Percentiles rank a stretch among this genome's conserved stretches.
phyloP scores from a whole-genome alignment of 2,329 filamentous ascomycete genomes.

The Pseudogymnoascus sp. region DNA sequence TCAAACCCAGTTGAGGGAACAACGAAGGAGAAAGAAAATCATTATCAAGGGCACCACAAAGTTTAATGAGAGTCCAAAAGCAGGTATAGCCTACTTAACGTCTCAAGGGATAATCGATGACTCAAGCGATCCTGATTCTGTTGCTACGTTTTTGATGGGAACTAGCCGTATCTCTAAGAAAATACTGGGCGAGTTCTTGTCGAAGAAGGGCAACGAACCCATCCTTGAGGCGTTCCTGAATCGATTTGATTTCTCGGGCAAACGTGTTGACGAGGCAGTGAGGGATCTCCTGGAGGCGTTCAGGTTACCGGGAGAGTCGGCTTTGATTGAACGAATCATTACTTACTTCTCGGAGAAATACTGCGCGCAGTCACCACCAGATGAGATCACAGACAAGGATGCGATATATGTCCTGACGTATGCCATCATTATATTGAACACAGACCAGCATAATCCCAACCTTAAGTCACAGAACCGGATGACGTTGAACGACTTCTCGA shows the following conservation, averaged over 20 bases:
- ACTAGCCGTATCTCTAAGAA: conserved; percentile 87
- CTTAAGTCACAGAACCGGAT: conserved; percentile 73
- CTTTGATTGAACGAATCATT: conserved; percentile 87
- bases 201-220: conserved; percentile 82
- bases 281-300: conserved; percentile 84
- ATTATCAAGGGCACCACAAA: conserved; percentile 83
- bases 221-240: conserved; percentile 78
- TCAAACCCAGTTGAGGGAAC: conserved; percentile 56
- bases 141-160: conserved; percentile 81
- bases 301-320: conserved; percentile 85
- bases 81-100: conserved; percentile 76
- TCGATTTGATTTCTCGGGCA: conserved; percentile 79
- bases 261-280: conserved; percentile 84
- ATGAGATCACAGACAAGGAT: conserved; percentile 76
- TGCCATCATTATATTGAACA: conserved; percentile 96
- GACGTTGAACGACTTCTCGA: conserved; percentile 73
- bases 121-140: conserved; percentile 62
- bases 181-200: conserved; percentile 83
- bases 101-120: conserved; percentile 80
- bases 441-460: conserved; percentile 93
- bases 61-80: conserved; percentile 93
- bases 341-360: conserved; percentile 83
- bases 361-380: conserved; percentile 59
- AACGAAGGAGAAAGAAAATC: conserved; percentile 73
- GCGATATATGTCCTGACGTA: conserved; percentile 87